Evolutionary conservation across 495 filamentous ascomycete species (phyloP).

Genomic region (Penicillium goetzii): DNA sequence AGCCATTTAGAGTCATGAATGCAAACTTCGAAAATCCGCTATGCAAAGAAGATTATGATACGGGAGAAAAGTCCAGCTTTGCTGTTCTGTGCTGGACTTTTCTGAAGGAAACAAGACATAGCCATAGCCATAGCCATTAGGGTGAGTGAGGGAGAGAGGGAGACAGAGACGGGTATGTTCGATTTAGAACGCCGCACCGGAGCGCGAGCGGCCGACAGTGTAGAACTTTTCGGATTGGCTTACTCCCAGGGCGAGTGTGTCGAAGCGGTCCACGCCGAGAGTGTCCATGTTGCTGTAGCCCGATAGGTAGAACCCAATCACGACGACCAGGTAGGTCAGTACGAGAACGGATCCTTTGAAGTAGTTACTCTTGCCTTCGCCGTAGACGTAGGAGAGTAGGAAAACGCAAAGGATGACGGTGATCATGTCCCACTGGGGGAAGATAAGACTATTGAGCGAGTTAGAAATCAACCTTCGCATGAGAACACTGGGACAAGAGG

Average conservation of each 20-base stretch:
- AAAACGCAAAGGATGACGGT: constrained; percentile 98
- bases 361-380: constrained; percentile 84
- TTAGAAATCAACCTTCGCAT: background rate
- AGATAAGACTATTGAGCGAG: constrained; percentile 74
- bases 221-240: constrained; percentile 40
- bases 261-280: constrained; percentile 69
- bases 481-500: background rate
- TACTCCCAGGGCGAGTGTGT: constrained; percentile 63
- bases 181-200: constrained; percentile 39
- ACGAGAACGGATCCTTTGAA: constrained; percentile 88
- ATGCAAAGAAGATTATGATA: constrained; percentile 17
- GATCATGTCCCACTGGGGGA: constrained; percentile 99
- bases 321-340: constrained; percentile 89
- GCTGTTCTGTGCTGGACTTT: background rate
- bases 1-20: constrained; percentile 6
- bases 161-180: too few relatives aligned
- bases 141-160: too few relatives aligned
- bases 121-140: background rate
- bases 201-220: constrained; percentile 41
- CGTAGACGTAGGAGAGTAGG: constrained; percentile 94
- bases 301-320: constrained; percentile 89
- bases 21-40: constrained; percentile 12
- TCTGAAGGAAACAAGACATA: background rate
- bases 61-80: background rate
- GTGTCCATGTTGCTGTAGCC: constrained; percentile 67